A percentile compares a stretch with the other conserved stretches of the same genome.
These are phyloP conservation scores for Paulownia fortunei DNA, from an alignment of 257 asterid genomes.

Conservation along the genomic window DNA sequence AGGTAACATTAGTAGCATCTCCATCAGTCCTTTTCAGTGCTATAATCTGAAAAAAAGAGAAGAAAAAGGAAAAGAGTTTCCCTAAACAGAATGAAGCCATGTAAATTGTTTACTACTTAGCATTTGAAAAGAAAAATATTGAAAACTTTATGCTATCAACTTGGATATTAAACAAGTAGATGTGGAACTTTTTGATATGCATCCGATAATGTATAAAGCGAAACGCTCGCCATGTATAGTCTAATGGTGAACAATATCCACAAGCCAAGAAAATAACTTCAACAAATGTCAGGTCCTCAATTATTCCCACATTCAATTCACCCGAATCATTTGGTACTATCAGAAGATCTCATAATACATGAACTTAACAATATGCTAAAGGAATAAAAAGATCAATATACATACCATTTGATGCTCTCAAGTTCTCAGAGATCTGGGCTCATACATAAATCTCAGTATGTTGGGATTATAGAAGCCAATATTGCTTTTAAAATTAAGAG, in stretches of 20 bases:
- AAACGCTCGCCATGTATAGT: too few relatives aligned
- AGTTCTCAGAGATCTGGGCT: not conserved
- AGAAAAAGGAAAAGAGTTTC: not conserved
- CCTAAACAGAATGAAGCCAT: too few relatives aligned
- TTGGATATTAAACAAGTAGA: too few relatives aligned
- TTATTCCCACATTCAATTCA: not conserved
- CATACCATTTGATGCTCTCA: not conserved
- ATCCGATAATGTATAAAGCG: too few relatives aligned
- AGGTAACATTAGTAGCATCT: conserved; percentile 4
- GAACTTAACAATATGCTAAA: not conserved
- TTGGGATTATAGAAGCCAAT: not conserved
- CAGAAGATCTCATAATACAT: conserved; percentile 10
- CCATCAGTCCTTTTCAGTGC: conserved; percentile 4
- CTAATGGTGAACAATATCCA: too few relatives aligned
- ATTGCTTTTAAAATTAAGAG: conserved; percentile 32
- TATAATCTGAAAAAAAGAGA: not conserved
- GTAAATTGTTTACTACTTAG: too few relatives aligned
- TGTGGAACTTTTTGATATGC: too few relatives aligned
- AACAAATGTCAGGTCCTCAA: not conserved
- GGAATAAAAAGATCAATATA: not conserved
- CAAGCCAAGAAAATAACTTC: not conserved
- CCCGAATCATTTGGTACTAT: not conserved
- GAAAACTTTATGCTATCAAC: too few relatives aligned
- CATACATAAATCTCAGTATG: not conserved
- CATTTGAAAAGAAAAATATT: too few relatives aligned